Conservation (phyloP, 2,329 filamentous ascomycete species). For the Mycosphaerella sp. region DNA sequence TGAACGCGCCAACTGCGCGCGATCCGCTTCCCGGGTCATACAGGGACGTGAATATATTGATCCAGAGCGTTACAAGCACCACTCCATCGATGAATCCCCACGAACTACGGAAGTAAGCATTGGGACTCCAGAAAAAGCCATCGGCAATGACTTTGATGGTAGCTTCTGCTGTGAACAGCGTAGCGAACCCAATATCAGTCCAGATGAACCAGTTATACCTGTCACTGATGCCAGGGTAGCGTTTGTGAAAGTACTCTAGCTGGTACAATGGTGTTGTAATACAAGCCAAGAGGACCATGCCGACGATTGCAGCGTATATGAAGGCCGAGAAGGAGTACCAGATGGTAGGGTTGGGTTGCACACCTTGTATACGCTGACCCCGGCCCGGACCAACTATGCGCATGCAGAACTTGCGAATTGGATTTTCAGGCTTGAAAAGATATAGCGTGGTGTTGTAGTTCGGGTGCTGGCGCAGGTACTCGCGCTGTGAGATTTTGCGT, state of each 20-base stretch:
- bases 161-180: conserved; percentile 80
- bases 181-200: conserved; percentile 83
- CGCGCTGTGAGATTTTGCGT: conserved; percentile 79
- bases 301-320: conserved; percentile 87
- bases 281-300: conserved; percentile 96
- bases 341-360: conserved; percentile 77
- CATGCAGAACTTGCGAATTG: conserved; percentile 76
- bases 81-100: conserved; percentile 96
- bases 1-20: conserved; percentile 90
- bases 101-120: conserved; percentile 91
- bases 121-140: conserved; percentile 92
- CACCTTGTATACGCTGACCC: conserved; percentile 78
- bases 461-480: conserved; percentile 80
- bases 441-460: conserved; percentile 90
- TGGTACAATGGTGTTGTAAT: conserved; percentile 93
- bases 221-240: conserved; percentile 35
- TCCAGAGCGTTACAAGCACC: conserved; percentile 88
- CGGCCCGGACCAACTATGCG: conserved; percentile 84
- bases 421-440: conserved; percentile 73
- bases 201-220: conserved; percentile 88
- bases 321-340: conserved; percentile 95
- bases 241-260: conserved; percentile 63
- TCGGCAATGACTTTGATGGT: conserved; percentile 90
- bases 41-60: conserved; percentile 81
- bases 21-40: conserved; percentile 78